Base-by-base conservation (phyloP, 2,329 filamentous ascomycete genomes). In the Aspergillus novoparasiticus region DNA sequence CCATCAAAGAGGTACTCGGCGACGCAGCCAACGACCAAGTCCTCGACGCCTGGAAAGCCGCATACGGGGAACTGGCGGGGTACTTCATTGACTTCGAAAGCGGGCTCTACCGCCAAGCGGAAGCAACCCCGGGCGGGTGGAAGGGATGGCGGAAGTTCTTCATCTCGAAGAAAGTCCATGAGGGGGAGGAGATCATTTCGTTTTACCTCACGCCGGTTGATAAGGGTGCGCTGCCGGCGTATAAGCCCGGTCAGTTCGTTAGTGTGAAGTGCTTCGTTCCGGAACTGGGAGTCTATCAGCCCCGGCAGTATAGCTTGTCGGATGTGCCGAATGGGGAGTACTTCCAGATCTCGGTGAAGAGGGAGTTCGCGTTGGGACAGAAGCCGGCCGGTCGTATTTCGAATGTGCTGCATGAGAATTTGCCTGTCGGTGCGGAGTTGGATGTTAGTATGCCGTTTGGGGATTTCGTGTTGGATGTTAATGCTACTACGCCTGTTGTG, bases 291-390 rank as follows among this genome's bases (percentile, higher is more conserved):
- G 82, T 86, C 71, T 78, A 82, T 66, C 90, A 93, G 75, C 83
- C 87, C 16, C 82, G 90, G 28, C 90, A 93, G 75, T 93, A 92
- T 78, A 90, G 88, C 34, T 82, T 93, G 64, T 90, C 86, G 69
- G 89, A 92, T 66, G 82, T 85, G 56, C 89, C 87, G 3, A 81
- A 81, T 4, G 78, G 82, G 10, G 81, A 86, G 57, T 84, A 87
- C 75, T 90, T 90, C 76, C 86, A 90, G 41, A 88, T 93, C 76
- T 90, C 85, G 56, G 84, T 93, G 63, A 92, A 92, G 82, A 85
- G 83, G 64, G 89, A 92, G 71, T 75, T 80, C 5, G 88, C 87
- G 26, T 76, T 81, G 0, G 63, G 77, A 46, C 79, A 80, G 28
- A 77, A 80, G 66, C 77, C 83, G 67, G 85, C 87, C 0, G 90